Evolutionary conservation across 768 basidiomycete species (phyloP).

Genomic region (Tylopilus vinaceipallidus): DNA sequence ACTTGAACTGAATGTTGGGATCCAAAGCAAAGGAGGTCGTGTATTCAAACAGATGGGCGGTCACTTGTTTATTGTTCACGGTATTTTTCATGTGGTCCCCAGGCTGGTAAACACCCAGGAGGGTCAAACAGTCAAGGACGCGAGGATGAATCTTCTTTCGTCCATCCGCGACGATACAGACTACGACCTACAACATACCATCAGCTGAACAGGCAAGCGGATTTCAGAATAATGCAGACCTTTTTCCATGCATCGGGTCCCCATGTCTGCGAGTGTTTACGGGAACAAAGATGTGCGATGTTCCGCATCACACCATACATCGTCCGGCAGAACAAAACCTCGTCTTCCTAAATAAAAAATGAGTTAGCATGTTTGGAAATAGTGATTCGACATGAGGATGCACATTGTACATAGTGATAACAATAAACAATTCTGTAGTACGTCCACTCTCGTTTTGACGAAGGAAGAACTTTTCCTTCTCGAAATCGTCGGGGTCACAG

Average conservation of each 20-base stretch:
- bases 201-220: background rate
- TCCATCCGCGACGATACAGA: slow-evolving; percentile 90
- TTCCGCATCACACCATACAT: slow-evolving; percentile 94
- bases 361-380: slow-evolving; percentile 13
- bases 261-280: slow-evolving; percentile 93
- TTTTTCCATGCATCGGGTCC: slow-evolving; percentile 97
- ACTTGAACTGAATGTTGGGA: slow-evolving; percentile 77
- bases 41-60: slow-evolving; percentile 81
- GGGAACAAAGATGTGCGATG: slow-evolving; percentile 75
- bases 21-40: slow-evolving; percentile 80
- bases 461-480: slow-evolving; percentile 77
- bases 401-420: slow-evolving; percentile 97
- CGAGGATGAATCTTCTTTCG: slow-evolving; percentile 80
- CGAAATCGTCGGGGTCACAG: slow-evolving; percentile 92
- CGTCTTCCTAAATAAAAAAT: slow-evolving; percentile 61
- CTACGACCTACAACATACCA: slow-evolving; percentile 61
- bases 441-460: slow-evolving; percentile 79
- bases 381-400: slow-evolving; percentile 27
- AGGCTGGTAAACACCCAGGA: slow-evolving; percentile 90
- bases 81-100: slow-evolving; percentile 58
- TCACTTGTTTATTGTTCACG: slow-evolving; percentile 71
- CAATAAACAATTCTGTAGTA: slow-evolving; percentile 88
- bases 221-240: slow-evolving; percentile 35
- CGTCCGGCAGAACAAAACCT: slow-evolving; percentile 88
- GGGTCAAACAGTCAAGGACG: slow-evolving; percentile 84